phyloP scores from a whole-genome alignment of 164 flowering plant genomes.

The Chimonanthus salicifolius region DNA sequence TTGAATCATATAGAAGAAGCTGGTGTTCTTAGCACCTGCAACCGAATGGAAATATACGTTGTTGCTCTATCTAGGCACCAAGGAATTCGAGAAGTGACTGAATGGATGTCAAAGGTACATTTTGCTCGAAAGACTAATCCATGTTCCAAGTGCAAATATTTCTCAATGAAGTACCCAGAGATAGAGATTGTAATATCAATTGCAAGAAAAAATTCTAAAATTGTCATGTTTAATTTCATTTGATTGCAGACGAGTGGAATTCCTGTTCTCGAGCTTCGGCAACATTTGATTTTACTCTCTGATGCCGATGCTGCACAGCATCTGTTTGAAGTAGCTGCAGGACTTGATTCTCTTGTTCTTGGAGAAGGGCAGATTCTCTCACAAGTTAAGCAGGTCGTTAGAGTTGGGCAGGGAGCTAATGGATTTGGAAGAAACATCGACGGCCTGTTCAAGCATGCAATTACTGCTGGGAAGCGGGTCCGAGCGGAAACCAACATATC shows the following conservation, averaged over 20 bases:
- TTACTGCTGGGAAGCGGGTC: conserved; percentile 89
- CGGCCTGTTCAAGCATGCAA: conserved; percentile 84
- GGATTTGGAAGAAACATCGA: conserved; percentile 89
- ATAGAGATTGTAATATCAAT: not conserved
- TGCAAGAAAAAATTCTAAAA: not conserved
- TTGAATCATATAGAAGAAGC: conserved; percentile 97
- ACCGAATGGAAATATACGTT: conserved; percentile 94
- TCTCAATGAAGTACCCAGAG: not conserved
- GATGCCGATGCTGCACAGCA: conserved; percentile 86
- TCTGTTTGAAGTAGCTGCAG: conserved; percentile 90
- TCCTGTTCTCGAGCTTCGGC: conserved; percentile 67
- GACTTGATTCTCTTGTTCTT: conserved; percentile 88
- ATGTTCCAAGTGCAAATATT: not conserved
- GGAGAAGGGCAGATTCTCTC: conserved; percentile 97
- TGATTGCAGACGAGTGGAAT: conserved; percentile 84
- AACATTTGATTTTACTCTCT: conserved; percentile 74
- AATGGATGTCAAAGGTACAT: conserved; percentile 96
- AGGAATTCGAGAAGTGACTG: conserved; percentile 94
- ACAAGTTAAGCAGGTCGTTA: conserved; percentile 93
- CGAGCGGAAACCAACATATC: conserved; percentile 86
- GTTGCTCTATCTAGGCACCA: conserved; percentile 89
- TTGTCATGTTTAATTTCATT: not conserved
- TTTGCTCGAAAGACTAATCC: not conserved
- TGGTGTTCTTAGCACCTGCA: conserved; percentile 97
- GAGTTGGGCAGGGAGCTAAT: conserved; percentile 73